Base-by-base conservation (phyloP, 352 stramenopile genomes). In the Phytophthora meadii region DNA sequence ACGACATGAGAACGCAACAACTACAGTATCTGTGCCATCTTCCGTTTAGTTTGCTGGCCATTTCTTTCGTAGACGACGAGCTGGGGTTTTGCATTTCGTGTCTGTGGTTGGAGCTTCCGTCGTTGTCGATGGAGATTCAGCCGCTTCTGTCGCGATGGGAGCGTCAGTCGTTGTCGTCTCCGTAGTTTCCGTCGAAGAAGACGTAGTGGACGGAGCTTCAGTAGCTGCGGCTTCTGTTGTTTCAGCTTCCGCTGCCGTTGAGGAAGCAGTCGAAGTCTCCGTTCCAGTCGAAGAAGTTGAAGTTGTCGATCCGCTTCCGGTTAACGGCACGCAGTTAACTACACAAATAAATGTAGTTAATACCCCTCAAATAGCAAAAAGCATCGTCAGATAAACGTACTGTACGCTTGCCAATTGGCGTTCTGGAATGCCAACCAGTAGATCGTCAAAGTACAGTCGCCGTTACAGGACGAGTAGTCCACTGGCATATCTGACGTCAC, bases 361-460 rank as follows among this genome's bases (percentile, higher is more conserved):
- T 36, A 14, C 30, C 9, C 30, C 30, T 14, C 30, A 12, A 36
- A 36, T 2, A 12, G 8, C 8, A 34, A 36, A n/a, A 11, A 36
- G 9, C 9, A 8, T 36, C 30, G 9, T 36, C 8, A 36, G 30
- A 36, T 36, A 0, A 36, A 36, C 30, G 36, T 64, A 79, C 76
- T 77, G 68, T 85, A 85, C 11, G 65, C 57, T 41, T 82, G 76
- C 64, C 68, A 85, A 45, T 58, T 47, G 2, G 32, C 42, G 25
- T 76, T 68, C 41, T 84, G 73, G 37, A 85, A 70, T 11, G 57
- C 71, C 24, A 85, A 56, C 77, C 74, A 85, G 64, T 79, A 85
- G 61, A 82, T 81, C 2, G 68, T 68, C 25, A 84, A 52, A 15
- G 70, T 62, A 64, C 74, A 83, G 17, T 61, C 55, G 22, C 52